Evolutionary conservation across 345 rosid genomes (phyloP), one percentile per base, ranked within the genome.

Genomic region (Rhodamnia argentea): DNA sequence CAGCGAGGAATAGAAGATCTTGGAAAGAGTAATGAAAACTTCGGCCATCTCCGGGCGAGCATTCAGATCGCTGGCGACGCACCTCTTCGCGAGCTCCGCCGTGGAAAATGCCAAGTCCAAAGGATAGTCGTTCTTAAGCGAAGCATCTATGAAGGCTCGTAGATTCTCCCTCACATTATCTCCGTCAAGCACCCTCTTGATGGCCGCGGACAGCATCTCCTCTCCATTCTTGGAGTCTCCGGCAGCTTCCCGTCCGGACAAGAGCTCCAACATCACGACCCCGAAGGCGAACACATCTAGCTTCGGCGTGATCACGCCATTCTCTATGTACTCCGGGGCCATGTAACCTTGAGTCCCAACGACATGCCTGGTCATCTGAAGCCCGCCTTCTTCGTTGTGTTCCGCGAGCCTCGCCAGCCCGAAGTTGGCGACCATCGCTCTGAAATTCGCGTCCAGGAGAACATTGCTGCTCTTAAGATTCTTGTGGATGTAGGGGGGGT

Each of bases 291-390:
- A 96, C 59, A 95, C 98, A 83, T 97, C 99, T 18, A 97, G 87
- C 82, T 94, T 95, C 6, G 98, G 92, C 27, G 98, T 94, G 85
- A 96, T 92, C n/a, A 96, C 89, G 82, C 99, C 99, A 52, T 95
- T 94, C 87, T 97, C 98, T 0, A 96, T 88, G 86, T 95, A 97
- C 89, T 97, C 99, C 0, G 99, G 99, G 40, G 99, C 94, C 95
- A 97, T 89, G 83, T 96, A 97, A 24, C 99, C 98, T 60, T 96
- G 95, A 51, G 94, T 94, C 60, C 98, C 99, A 15, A 95, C 92
- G 50, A 97, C 99, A 44, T 96, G 98, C 56, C 95, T 92, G 0
- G 99, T 97, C 83, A 95, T 74, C 85, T 94, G 96, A 89, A 93
- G 82, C 26, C 89, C 93, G 11, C 95, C 92, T 16, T 89, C 89